phyloP scores from a whole-genome alignment of 495 filamentous ascomycete genomes.

The Annulohypoxylon stygium region DNA sequence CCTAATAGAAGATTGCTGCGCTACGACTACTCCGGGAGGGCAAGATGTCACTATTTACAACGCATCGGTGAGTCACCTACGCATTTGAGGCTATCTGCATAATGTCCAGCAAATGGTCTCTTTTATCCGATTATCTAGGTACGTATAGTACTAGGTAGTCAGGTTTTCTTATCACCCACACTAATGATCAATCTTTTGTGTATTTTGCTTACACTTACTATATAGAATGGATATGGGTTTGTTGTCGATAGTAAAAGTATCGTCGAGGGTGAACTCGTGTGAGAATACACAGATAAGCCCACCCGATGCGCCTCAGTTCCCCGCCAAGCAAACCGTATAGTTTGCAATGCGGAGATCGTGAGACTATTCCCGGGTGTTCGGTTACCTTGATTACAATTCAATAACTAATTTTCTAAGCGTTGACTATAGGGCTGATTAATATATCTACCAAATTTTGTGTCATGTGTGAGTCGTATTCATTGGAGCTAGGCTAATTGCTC shows the following conservation, averaged over 20 bases:
- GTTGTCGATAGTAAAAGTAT: conserved; percentile 34
- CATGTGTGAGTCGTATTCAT: conserved; percentile 14
- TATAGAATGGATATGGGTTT: conserved; percentile 33
- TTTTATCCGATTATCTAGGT: not conserved
- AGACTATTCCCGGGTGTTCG: conserved; percentile 3
- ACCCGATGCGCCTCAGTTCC: not conserved
- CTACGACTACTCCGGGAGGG: conserved; percentile 59
- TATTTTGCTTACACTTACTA: conserved; percentile 4
- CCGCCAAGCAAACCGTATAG: not conserved
- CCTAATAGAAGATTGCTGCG: conserved; percentile 66
- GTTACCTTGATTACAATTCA: not conserved
- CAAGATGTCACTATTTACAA: conserved; percentile 51
- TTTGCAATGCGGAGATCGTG: not conserved
- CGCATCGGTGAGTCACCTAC: conserved; percentile 49
- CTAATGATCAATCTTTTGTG: not conserved
- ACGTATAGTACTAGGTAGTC: not conserved
- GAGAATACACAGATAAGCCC: not conserved
- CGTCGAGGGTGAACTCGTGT: conserved; percentile 14
- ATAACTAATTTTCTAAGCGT: not conserved
- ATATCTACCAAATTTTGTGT: not conserved
- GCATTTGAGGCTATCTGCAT: not conserved
- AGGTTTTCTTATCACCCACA: not conserved
- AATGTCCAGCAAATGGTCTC: not conserved
- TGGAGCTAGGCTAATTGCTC: not conserved
- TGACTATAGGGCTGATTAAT: not conserved